phyloP scores from a whole-genome alignment of 441 rosid species.

The Isatis lusitanica region DNA sequence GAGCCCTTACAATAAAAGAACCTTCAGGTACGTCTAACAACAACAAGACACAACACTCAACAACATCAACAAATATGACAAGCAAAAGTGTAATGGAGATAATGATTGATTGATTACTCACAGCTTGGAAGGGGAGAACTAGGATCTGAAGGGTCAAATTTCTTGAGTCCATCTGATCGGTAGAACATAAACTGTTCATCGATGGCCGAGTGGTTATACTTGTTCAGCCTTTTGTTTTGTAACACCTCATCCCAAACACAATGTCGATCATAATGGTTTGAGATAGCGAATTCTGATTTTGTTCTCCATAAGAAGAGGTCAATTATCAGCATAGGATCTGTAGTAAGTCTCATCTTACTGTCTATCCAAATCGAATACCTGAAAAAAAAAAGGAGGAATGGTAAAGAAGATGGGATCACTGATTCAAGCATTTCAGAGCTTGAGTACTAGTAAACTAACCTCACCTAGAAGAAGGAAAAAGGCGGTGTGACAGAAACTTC shows the following conservation, averaged over 20 bases:
- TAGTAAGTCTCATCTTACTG: slow-evolving; percentile 82
- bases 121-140: slow-evolving; percentile 76
- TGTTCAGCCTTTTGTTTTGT: slow-evolving; percentile 77
- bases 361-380: slow-evolving; percentile 95
- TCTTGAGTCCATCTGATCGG: slow-evolving; percentile 73
- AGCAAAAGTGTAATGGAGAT: not conserved
- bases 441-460: slow-evolving; percentile 33
- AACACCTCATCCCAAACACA: slow-evolving; percentile 96
- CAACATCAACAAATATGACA: slow-evolving; percentile 20
- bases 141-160: slow-evolving; percentile 63
- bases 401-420: not conserved
- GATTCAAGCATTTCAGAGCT: slow-evolving; percentile 16
- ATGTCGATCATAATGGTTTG: slow-evolving; percentile 93
- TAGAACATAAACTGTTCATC: slow-evolving; percentile 74
- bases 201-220: slow-evolving; percentile 72
- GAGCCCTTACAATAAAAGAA: slow-evolving; percentile 83
- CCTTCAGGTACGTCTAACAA: slow-evolving; percentile 93
- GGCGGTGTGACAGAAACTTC: slow-evolving; percentile 79
- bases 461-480: slow-evolving; percentile 90
- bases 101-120: slow-evolving; percentile 39
- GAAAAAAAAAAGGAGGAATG: slow-evolving; percentile 4
- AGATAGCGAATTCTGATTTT: slow-evolving; percentile 83
- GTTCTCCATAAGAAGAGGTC: slow-evolving; percentile 85
- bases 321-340: slow-evolving; percentile 77
- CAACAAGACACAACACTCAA: slow-evolving; percentile 8